Evolutionary conservation across 2,329 filamentous ascomycete genomes (phyloP), one percentile per base, ranked within the genome.

Genomic region (Didymella arachidicola): DNA sequence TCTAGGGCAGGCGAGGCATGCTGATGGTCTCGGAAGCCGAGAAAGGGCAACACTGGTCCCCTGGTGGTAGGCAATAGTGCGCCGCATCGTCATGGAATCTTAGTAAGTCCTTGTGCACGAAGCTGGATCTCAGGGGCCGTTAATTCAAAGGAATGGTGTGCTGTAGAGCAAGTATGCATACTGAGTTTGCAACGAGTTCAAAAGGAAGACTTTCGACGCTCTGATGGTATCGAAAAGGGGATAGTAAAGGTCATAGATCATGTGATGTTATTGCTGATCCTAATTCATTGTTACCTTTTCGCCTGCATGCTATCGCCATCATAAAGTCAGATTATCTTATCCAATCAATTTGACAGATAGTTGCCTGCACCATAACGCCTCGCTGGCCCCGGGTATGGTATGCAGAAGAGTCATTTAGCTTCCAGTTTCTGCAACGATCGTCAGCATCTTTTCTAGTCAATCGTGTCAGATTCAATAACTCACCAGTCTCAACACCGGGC

Each of bases 401-500:
- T 36, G 26, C 34, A 53, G 34, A 11, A 34, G 38, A 41, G 29
- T 42, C 18, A 12, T 47, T 32, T 57, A 69, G 39, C 14, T 66
- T 45, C 69, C 69, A 50, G 69, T 72, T 66, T 72, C 69, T 72
- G 51, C 12, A 7, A 30, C 26, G 2, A 29, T 19, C 18, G 55
- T 72, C 38, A 72, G 68, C 51, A 22, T 41, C 0, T n/a, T 6
- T 8, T 22, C 10, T 12, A n/a, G 6, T 8, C 14, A 16, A 14
- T n/a, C 41, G 11, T 16, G 14, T 12, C n/a, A 29, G 29, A 27
- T 29, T n/a, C 7, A 25, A 27, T 12, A 29, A 73, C 76, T 65
- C 60, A 78, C 76, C 77, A 67, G 92, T 96, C 84, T 96, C 93
- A 36, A 97, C 87, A 74, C 93, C 92, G 3, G 94, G 94, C 77